A percentile compares a stretch with the other conserved stretches of the same genome.
Conservation (phyloP, 2,329 filamentous ascomycete genomes). For the Clonostachys rhizophaga region DNA sequence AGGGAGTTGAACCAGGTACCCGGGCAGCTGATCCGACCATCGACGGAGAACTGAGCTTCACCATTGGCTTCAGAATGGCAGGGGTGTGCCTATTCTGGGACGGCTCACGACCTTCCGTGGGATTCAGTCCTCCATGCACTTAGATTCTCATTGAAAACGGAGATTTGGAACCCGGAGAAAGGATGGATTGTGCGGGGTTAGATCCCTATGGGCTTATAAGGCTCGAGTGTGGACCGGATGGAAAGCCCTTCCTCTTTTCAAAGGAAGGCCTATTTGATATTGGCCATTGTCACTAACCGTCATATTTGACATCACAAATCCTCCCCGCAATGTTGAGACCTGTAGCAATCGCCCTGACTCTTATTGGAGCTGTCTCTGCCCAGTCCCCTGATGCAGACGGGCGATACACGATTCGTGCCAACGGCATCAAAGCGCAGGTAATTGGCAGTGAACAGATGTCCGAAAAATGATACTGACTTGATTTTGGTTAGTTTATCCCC, state of each 20-base stretch:
- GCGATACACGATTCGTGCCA: slow-evolving; percentile 24
- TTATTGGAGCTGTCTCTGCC: neutral
- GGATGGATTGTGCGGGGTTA: neutral
- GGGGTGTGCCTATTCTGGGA: neutral
- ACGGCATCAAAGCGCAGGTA: slow-evolving; percentile 30
- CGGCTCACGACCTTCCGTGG: neutral
- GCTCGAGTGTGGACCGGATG: neutral
- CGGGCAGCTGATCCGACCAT: too few relatives aligned
- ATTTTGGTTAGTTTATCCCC: slow-evolving; percentile 40
- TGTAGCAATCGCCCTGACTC: neutral
- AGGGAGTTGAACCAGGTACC: too few relatives aligned
- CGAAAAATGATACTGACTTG: neutral
- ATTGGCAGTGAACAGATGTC: slow-evolving; percentile 6
- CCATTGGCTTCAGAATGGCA: too few relatives aligned
- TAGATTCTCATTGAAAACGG: neutral
- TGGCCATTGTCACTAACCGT: neutral
- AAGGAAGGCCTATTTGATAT: neutral
- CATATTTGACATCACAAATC: neutral
- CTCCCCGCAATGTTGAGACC: neutral
- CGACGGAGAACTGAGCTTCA: too few relatives aligned
- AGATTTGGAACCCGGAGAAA: neutral
- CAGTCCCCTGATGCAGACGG: slow-evolving; percentile 19
- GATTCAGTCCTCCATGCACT: neutral
- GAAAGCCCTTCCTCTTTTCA: neutral
- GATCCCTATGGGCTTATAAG: neutral